Evolutionary conservation across 768 basidiomycete species (phyloP).

Genomic region (Lactarius evosmus): DNA sequence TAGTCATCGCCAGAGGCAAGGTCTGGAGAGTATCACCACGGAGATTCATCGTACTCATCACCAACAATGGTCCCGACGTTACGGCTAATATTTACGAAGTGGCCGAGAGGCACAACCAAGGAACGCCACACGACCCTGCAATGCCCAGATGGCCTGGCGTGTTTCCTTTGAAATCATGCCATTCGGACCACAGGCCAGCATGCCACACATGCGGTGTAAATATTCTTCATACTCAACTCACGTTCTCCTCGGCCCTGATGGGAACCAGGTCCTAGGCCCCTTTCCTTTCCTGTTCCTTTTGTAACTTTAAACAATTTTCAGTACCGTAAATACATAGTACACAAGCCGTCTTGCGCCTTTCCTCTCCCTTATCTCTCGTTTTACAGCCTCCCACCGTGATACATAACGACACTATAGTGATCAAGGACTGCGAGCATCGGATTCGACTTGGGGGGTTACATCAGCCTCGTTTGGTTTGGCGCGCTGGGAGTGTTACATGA

Average conservation of each 20-base stretch:
- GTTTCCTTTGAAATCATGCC: background rate
- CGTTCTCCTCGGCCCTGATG: background rate
- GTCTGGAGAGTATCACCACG: background rate
- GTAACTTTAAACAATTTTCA: background rate
- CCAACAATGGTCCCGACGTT: too few relatives aligned
- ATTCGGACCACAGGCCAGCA: too few relatives aligned
- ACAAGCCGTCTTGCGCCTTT: background rate
- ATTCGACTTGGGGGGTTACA: background rate
- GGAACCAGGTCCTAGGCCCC: background rate
- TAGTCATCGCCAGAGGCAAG: background rate
- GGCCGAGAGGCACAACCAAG: too few relatives aligned
- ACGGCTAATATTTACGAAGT: background rate
- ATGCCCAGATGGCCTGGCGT: too few relatives aligned
- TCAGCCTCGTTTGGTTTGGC: background rate
- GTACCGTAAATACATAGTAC: background rate
- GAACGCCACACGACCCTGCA: too few relatives aligned
- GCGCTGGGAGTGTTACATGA: conserved; percentile 6
- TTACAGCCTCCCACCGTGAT: background rate
- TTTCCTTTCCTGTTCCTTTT: background rate
- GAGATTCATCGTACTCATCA: background rate
- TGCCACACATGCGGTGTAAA: background rate
- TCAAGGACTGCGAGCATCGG: background rate
- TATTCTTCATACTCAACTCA: background rate
- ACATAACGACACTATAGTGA: background rate
- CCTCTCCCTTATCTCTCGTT: background rate